Percentiles rank a stretch among this genome's conserved stretches.
Evolutionary conservation across 192 early-diverging fungal species (phyloP).

Genomic region (Coemansia sp.): DNA sequence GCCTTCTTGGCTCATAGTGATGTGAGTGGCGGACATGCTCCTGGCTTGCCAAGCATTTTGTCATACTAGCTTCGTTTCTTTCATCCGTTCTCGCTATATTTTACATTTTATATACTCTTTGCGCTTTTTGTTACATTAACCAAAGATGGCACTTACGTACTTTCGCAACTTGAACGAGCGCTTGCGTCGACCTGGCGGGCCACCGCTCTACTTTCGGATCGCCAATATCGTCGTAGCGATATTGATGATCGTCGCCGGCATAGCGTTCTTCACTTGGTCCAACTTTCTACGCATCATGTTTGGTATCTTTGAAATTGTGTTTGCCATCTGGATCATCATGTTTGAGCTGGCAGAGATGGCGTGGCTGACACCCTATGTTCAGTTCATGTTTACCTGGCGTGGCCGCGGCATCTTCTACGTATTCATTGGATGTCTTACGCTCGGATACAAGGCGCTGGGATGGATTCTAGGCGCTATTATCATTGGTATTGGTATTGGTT

Average conservation of each 20-base stretch:
- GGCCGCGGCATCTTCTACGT: slow-evolving; percentile 52
- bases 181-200: slow-evolving; percentile 46
- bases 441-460: slow-evolving; percentile 37
- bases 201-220: slow-evolving; percentile 47
- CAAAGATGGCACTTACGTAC: slow-evolving; percentile 32
- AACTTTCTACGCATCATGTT: slow-evolving; percentile 53
- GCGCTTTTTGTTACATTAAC: neutral
- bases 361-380: slow-evolving; percentile 41
- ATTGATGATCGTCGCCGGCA: slow-evolving; percentile 43
- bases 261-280: slow-evolving; percentile 50
- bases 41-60: neutral
- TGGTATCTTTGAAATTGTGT: slow-evolving; percentile 45
- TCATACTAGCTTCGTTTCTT: neutral
- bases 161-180: slow-evolving; percentile 39
- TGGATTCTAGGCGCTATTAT: slow-evolving; percentile 50
- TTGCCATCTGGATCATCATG: slow-evolving; percentile 49
- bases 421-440: slow-evolving; percentile 50
- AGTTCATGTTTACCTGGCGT: slow-evolving; percentile 55
- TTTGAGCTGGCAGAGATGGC: slow-evolving; percentile 42
- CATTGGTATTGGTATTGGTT: slow-evolving; percentile 30
- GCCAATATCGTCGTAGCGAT: slow-evolving; percentile 41
- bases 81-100: neutral
- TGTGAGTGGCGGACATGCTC: neutral
- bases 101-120: neutral
- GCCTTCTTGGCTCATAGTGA: neutral